Percentiles rank a stretch among this genome's conserved stretches.
Conservation (phyloP, 2,329 filamentous ascomycete genomes). For the Onygena corvina region DNA sequence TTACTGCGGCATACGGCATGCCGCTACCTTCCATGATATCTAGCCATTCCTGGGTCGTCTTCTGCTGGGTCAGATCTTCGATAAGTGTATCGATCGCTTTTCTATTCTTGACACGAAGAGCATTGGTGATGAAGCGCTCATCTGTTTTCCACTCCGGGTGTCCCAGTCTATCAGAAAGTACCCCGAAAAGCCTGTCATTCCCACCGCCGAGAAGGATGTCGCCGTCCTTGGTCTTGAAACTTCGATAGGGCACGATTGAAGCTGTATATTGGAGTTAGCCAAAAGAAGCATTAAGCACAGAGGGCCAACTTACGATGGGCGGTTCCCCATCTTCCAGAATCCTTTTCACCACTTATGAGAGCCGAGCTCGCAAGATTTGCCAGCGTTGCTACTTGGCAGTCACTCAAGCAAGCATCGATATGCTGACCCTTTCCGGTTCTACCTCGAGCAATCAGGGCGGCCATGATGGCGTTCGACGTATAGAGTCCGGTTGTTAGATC, state of each 20-base stretch:
- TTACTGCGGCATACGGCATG: slow-evolving; percentile 89
- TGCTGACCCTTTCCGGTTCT: slow-evolving; percentile 75
- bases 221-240: slow-evolving; percentile 55
- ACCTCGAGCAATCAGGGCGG: slow-evolving; percentile 64
- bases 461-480: slow-evolving; percentile 91
- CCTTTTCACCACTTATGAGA: slow-evolving; percentile 74
- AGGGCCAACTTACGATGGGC: slow-evolving; percentile 60
- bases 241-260: slow-evolving; percentile 92
- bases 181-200: slow-evolving; percentile 50
- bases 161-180: slow-evolving; percentile 46
- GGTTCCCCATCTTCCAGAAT: slow-evolving; percentile 87
- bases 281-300: not conserved
- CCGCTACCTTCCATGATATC: slow-evolving; percentile 76
- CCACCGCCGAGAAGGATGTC: slow-evolving; percentile 53
- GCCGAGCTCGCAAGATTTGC: slow-evolving; percentile 93
- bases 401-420: slow-evolving; percentile 80
- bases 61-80: slow-evolving; percentile 58
- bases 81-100: slow-evolving; percentile 65
- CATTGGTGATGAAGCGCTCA: slow-evolving; percentile 47
- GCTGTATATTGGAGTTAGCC: slow-evolving; percentile 39
- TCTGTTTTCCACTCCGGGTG: slow-evolving; percentile 49
- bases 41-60: slow-evolving; percentile 81
- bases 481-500: slow-evolving; percentile 93
- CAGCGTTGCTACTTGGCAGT: slow-evolving; percentile 87
- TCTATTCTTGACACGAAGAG: slow-evolving; percentile 53